Conservation (phyloP, 1,284 basidiomycete genomes). For the Ustilago shanxiensis region DNA sequence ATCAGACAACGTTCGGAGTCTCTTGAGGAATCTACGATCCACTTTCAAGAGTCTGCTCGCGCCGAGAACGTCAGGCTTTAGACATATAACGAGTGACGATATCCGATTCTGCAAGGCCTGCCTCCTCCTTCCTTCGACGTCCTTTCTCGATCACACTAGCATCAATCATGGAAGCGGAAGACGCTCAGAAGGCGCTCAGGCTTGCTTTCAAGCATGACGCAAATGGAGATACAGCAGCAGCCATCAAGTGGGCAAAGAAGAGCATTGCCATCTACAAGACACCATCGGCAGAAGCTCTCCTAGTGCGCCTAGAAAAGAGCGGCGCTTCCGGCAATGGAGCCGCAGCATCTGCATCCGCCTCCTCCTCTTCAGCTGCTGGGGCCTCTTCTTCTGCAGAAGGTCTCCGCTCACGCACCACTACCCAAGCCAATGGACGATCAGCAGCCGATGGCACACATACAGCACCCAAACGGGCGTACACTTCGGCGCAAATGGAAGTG, state of each 20-base stretch:
- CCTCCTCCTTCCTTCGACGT: neutral
- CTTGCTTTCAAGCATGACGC: conserved; percentile 66
- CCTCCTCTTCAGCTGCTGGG: conserved; percentile 74
- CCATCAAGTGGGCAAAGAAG: conserved; percentile 91
- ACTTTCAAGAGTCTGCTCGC: neutral
- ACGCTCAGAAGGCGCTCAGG: conserved; percentile 63
- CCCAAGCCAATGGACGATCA: conserved; percentile 66
- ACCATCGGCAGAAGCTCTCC: conserved; percentile 79
- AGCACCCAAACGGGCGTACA: conserved; percentile 81
- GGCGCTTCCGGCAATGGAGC: conserved; percentile 69
- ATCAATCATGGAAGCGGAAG: conserved; percentile 59
- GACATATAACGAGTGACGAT: neutral
- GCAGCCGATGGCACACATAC: conserved; percentile 65
- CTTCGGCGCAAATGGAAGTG: conserved; percentile 83
- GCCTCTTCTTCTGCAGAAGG: conserved; percentile 74
- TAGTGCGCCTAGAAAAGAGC: conserved; percentile 74
- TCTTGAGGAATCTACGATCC: neutral
- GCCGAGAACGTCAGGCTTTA: neutral
- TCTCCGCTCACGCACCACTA: conserved; percentile 70
- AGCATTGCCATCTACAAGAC: conserved; percentile 86
- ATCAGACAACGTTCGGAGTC: neutral
- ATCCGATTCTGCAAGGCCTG: neutral
- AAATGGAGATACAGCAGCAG: conserved; percentile 70
- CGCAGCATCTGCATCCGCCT: conserved; percentile 70
- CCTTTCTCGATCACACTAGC: neutral